Evolutionary conservation across 164 flowering plant genomes (phyloP), one percentile per base, ranked within the genome.

Genomic region (Stephania japonica): DNA sequence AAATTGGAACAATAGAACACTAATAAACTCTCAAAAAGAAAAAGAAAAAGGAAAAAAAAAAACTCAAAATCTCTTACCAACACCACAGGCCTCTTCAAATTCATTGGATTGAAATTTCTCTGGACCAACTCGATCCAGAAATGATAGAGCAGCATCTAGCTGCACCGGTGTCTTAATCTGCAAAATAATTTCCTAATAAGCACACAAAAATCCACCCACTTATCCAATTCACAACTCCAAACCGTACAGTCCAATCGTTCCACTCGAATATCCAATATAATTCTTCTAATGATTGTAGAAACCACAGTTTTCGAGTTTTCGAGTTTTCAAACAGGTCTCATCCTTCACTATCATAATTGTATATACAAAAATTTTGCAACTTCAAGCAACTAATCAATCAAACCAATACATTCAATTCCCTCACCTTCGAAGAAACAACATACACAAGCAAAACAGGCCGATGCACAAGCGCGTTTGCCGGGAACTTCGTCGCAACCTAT

Each of bases 51-150:
- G 14, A 75, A 23, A 70, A 71, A 56, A 41, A 13, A 9, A 66
- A 65, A 7, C 23, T 64, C 16, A 70, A 18, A 70, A 74, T 25
- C 76, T 6, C 91, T 71, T 90, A 95, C 97, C 99, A 69, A 95
- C 95, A 76, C 98, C 99, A 80, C 97, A 93, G 42, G 97, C 90
- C 74, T 85, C 88, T 81, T 95, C 99, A 83, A 95, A 91, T 59
- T 87, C 94, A 68, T 81, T 78, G 70, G 81, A 19, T 24, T 80
- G 69, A 75, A 89, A 84, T 32, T 82, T 68, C 68, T 90, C 93
- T 0, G 89, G 74, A 69, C 86, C 94, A 67, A 78, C 80, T 27
- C 42, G 76, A 10, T 85, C 67, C 47, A 90, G 80, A 80, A 87
- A 91, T 42, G 83, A 70, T 56, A 90, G 76, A 5, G 99, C 97